Conservation (phyloP, 2,329 filamentous ascomycete genomes). For the Colletotrichum incanum region DNA sequence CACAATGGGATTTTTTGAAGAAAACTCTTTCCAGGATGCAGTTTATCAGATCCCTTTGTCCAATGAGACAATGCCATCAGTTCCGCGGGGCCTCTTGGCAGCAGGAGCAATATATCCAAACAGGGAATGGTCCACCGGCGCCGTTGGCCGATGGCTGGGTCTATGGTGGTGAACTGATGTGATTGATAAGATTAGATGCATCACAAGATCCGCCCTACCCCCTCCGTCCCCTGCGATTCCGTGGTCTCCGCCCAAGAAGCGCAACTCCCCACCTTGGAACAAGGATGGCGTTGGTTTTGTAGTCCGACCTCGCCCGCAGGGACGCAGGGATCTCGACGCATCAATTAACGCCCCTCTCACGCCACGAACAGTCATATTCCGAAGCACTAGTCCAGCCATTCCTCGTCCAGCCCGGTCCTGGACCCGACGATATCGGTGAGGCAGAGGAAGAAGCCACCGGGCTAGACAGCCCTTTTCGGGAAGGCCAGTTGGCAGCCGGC, state of each 20-base stretch:
- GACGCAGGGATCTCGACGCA: conserved; percentile 3
- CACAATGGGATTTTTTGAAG: not conserved
- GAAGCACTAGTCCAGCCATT: not conserved
- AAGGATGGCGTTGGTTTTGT: not conserved
- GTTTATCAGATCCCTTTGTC: conserved; percentile 36
- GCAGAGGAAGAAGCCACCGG: conserved; percentile 15
- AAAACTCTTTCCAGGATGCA: conserved; percentile 15
- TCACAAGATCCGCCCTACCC: conserved; percentile 15
- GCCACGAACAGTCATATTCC: conserved; percentile 36
- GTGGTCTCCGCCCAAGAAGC: not conserved
- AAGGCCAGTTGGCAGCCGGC: conserved; percentile 21
- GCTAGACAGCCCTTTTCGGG: conserved; percentile 30
- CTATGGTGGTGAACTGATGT: conserved; percentile 31
- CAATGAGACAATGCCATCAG: conserved; percentile 13
- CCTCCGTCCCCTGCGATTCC: too few relatives aligned
- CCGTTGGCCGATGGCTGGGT: conserved; percentile 15
- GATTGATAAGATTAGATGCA: conserved; percentile 43
- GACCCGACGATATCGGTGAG: conserved; percentile 32
- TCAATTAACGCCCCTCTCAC: conserved; percentile 25
- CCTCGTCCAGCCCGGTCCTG: not conserved
- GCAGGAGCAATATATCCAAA: conserved; percentile 25
- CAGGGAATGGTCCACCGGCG: conserved; percentile 13
- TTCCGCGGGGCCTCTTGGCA: conserved; percentile 29
- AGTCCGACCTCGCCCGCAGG: conserved; percentile 29
- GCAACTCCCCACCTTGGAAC: not conserved